Percentiles rank a stretch among this genome's conserved stretches.
Conservation (phyloP, 140 eudicot species). For the Flaveria floridana region DNA sequence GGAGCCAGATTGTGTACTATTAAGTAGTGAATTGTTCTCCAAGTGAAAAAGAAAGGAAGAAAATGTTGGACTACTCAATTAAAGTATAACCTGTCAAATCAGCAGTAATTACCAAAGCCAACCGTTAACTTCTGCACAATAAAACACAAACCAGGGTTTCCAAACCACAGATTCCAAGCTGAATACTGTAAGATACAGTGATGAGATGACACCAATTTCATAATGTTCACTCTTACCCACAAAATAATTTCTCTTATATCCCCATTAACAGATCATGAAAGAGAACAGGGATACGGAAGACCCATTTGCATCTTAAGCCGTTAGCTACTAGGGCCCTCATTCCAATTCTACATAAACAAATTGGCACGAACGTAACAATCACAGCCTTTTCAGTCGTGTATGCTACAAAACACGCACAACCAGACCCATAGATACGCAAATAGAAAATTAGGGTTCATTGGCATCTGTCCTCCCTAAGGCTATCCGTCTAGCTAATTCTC, state of each 20-base stretch:
- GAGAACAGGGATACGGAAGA: not conserved
- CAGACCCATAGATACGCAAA: constrained; percentile 11
- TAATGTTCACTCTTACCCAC: too few relatives aligned
- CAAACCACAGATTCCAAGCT: not conserved
- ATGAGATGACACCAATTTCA: too few relatives aligned
- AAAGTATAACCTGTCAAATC: not conserved
- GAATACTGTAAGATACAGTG: not conserved
- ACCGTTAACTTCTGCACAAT: not conserved
- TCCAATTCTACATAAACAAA: not conserved
- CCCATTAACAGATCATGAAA: not conserved
- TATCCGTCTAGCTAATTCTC: not conserved
- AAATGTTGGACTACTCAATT: constrained; percentile 2
- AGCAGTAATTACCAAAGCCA: constrained; percentile 11
- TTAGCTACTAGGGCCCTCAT: not conserved
- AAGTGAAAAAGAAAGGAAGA: constrained; percentile 13
- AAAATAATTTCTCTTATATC: too few relatives aligned
- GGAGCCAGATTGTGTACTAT: not conserved
- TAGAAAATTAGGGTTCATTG: constrained; percentile 9
- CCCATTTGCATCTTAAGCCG: too few relatives aligned
- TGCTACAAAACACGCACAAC: not conserved
- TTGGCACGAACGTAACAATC: not conserved
- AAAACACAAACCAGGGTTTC: not conserved
- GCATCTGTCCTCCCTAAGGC: not conserved
- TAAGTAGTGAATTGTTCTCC: not conserved
- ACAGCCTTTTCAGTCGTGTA: not conserved